Base-by-base conservation (phyloP, 805 yeast species). In the Metschnikowia drakensbergensis region DNA sequence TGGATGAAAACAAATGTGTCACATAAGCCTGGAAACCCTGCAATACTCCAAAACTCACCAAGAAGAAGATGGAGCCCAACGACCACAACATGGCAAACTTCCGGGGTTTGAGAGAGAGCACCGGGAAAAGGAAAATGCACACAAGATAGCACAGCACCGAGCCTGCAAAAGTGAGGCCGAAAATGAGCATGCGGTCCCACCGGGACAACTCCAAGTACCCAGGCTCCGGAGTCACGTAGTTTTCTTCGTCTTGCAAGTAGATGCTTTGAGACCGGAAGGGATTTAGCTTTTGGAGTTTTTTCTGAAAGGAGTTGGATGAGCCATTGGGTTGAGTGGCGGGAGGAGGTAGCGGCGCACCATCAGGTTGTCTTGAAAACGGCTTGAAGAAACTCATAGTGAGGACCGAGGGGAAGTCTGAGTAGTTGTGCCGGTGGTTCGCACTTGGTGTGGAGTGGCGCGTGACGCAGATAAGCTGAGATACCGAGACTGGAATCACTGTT, bases 11-110 rank as follows among this genome's bases (percentile, higher is more conserved):
- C 50, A 73, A 63, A 53, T 72, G 77, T 26, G 62, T 58, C 62
- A 73, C 54, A 51, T 73, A 73, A 2, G 75, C 61, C 53, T 61
- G 59, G 52, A 67, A 64, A 1, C 77, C 77, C 52, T 73, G 77
- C 41, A 73, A 59, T 3, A 73, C 76, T 5, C 77, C 77, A 53
- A 74, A 74, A 53, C 76, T 71, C 7, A 72, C 68, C 53, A 74
- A 58, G 60, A 74, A 74, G 58, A 74, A 69, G 13, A 74, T 68
- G 13, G 75, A 70, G 3, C 78, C 78, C 35, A 72, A 55, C 7
- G 77, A 71, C 77, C 78, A 74, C 45, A 74, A 60, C n/a, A 74
- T 54, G 27, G 77, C 77, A 60, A 74, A 73, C 53, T 72, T 74
- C 37, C 75, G 58, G 2, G 78, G 78, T 55, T 69, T 73, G 41